These are phyloP conservation scores for Hypoxylon sp. DNA, from an alignment of 2,329 filamentous ascomycete genomes.

Conservation along the genomic window DNA sequence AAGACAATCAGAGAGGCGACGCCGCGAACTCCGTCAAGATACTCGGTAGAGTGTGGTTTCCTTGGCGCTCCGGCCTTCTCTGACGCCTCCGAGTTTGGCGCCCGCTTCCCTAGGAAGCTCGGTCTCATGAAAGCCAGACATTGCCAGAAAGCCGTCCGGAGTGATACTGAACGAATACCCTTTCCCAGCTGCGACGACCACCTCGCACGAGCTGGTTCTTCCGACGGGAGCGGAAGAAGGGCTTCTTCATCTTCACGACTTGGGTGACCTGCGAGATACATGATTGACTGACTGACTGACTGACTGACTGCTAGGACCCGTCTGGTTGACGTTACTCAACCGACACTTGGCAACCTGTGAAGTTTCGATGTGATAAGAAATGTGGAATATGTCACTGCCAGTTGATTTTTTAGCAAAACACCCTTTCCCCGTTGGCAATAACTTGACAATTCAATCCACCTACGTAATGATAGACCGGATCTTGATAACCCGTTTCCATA, in stretches of 20 bases:
- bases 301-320: background rate
- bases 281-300: too few relatives aligned
- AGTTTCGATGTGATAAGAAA: constrained; percentile 4
- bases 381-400: constrained; percentile 16
- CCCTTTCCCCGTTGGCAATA: constrained; percentile 2
- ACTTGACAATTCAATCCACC: constrained; percentile 11
- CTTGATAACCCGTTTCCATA: constrained; percentile 11
- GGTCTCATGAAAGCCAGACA: constrained; percentile 40
- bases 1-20: constrained; percentile 53
- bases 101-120: constrained; percentile 41
- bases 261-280: constrained; percentile 33
- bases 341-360: constrained; percentile 10
- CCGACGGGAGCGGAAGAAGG: constrained; percentile 35
- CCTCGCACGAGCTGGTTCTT: constrained; percentile 13
- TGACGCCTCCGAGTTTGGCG: constrained; percentile 27
- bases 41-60: constrained; percentile 47
- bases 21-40: constrained; percentile 53
- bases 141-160: constrained; percentile 26
- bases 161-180: constrained; percentile 24
- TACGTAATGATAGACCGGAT: constrained; percentile 13
- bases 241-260: constrained; percentile 40
- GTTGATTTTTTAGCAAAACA: constrained; percentile 28
- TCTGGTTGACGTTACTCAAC: constrained; percentile 23
- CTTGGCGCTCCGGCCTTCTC: constrained; percentile 28
- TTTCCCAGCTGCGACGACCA: constrained; percentile 15